These are phyloP conservation scores for Candida saitoana DNA, from an alignment of 805 yeast genomes.

Conservation along the genomic window DNA sequence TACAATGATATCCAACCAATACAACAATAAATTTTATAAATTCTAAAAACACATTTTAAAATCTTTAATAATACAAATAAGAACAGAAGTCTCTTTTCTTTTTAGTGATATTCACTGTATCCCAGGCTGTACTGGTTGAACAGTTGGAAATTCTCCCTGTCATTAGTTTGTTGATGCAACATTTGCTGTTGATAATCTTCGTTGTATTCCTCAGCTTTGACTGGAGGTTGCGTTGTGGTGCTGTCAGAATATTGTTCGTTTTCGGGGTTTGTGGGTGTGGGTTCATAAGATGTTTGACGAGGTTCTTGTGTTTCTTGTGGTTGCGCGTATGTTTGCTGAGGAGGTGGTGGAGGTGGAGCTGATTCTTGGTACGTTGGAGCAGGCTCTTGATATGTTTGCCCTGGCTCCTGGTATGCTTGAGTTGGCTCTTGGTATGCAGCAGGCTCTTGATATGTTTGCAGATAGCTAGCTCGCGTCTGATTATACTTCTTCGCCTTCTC, in stretches of 20 bases:
- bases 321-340: conserved; percentile 7
- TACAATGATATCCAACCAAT: neutral
- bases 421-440: neutral
- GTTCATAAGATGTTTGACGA: neutral
- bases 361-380: conserved; percentile 7
- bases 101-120: conserved; percentile 4
- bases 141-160: neutral
- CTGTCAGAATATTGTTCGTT: neutral
- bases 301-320: neutral
- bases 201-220: conserved; percentile 2
- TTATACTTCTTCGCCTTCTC: conserved; percentile 50
- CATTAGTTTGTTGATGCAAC: conserved; percentile 1
- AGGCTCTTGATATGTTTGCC: neutral
- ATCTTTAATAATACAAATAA: neutral
- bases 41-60: too few species aligned
- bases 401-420: neutral
- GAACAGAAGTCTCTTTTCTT: neutral
- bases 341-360: conserved; percentile 15
- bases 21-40: too few species aligned
- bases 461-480: conserved; percentile 17
- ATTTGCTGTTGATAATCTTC: conserved; percentile 4
- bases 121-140: conserved; percentile 3
- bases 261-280: neutral
- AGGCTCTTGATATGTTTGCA: conserved; percentile 2
- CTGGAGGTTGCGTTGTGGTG: neutral